Evolutionary conservation across 1,284 basidiomycete species (phyloP), one percentile per base, ranked within the genome.

Genomic region (Naganishia albida): DNA sequence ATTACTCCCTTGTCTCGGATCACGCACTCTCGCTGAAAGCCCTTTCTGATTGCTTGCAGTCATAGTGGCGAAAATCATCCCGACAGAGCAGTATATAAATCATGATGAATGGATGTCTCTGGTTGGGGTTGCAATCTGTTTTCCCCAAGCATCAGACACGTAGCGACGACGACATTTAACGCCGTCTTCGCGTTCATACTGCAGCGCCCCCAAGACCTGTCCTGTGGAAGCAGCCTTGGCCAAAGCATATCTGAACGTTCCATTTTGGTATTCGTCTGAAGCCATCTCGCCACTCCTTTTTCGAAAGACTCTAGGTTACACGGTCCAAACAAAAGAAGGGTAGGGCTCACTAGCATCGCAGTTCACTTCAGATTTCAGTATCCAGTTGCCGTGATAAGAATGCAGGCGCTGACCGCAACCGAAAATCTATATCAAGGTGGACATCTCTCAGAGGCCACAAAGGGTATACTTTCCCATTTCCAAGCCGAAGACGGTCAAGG

Each of bases 271-370:
- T 53, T 39, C 51, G 10, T 39, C 7, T 38, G 10, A 39, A 18
- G 18, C 4, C 20, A 13, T 34, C 28, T 50, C 38, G 46, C 20
- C 46, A 18, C 48, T 60, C 57, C 57, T 60, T 50, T 60, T 46
- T 60, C 15, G 12, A 8, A 2, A 23, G 20, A 20, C 7, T 42
- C 20, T 6, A 18, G 2, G 2, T 34, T 8, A 60, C n/a, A n/a
- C 25, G n/a, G 26, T 26, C 42, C 16, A 40, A 23, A 60, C 57
- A 60, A 60, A 40, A 60, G 57, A 60, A 50, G 26, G 20, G 18
- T 3, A 42, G 16, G 12, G 28, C 20, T 18, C 30, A 1, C 2
- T 50, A 23, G 3, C 13, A 30, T 8, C 4, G 3, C 13, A 26
- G 25, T 18, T 7, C 12, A 15, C 16, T 51, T 26, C 8, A 30